These are phyloP conservation scores for Mycena galericulata DNA, from an alignment of 768 basidiomycete species.

Conservation along the genomic window DNA sequence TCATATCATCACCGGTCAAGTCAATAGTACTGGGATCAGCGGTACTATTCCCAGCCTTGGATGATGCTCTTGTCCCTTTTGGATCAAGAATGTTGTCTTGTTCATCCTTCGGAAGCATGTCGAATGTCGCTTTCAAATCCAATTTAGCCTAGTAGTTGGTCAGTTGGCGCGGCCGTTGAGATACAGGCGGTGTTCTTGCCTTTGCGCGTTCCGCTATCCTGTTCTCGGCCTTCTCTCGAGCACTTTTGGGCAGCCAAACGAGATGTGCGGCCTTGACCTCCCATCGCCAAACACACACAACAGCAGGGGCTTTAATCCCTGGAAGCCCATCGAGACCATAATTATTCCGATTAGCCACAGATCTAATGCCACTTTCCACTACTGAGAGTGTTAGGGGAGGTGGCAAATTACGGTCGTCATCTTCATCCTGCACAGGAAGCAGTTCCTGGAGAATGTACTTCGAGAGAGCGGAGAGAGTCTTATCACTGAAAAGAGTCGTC, in stretches of 20 bases:
- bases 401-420: conserved; percentile 54
- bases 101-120: conserved; percentile 68
- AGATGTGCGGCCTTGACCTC: conserved; percentile 73
- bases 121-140: conserved; percentile 66
- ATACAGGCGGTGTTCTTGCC: conserved; percentile 52
- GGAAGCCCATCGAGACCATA: conserved; percentile 77
- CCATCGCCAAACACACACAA: conserved; percentile 88
- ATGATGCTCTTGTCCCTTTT: conserved; percentile 56
- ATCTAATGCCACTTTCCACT: conserved; percentile 76
- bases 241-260: conserved; percentile 76
- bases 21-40: conserved; percentile 38
- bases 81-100: conserved; percentile 66
- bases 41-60: conserved; percentile 28
- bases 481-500: conserved; percentile 66
- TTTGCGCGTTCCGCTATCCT: conserved; percentile 74
- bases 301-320: conserved; percentile 67
- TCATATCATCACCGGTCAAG: conserved; percentile 40
- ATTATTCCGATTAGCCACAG: conserved; percentile 75
- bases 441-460: conserved; percentile 80
- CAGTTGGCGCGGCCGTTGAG: neutral
- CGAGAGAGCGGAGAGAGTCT: conserved; percentile 68
- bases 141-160: conserved; percentile 65
- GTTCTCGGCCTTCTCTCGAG: conserved; percentile 68
- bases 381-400: conserved; percentile 60
- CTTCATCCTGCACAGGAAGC: conserved; percentile 72